phyloP scores from a whole-genome alignment of 345 rosid species.

The Cardamine resedifolia region DNA sequence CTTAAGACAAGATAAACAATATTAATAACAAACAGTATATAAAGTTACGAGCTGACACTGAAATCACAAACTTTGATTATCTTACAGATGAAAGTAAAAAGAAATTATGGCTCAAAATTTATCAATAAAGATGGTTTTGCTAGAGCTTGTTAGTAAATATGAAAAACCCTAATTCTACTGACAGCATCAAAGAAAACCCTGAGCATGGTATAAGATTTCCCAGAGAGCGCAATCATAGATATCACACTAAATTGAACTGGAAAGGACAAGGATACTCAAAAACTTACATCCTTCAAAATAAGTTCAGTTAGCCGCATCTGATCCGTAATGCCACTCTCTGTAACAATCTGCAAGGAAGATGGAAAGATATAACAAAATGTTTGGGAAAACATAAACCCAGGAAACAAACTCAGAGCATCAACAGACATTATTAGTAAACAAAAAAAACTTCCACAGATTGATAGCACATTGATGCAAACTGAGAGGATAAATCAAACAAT shows the following conservation, averaged over 20 bases:
- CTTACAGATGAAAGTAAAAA: neutral
- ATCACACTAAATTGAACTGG: constrained; percentile 2
- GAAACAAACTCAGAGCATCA: constrained; percentile 12
- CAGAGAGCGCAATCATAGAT: neutral
- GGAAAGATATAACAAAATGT: constrained; percentile 38
- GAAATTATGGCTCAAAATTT: neutral
- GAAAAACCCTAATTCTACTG: neutral
- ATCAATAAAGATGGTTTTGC: constrained; percentile 4
- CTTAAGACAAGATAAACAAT: neutral
- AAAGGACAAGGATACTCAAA: neutral
- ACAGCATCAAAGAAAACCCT: constrained; percentile 5
- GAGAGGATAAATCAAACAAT: constrained; percentile 14
- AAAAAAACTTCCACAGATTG: constrained; percentile 1
- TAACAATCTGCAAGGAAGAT: constrained; percentile 49
- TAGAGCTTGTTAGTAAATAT: constrained; percentile 12
- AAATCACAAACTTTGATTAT: constrained; percentile 19
- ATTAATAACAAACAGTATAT: neutral
- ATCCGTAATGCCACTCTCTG: constrained; percentile 89
- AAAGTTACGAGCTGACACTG: neutral
- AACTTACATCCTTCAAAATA: constrained; percentile 78
- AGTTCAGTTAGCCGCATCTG: constrained; percentile 82
- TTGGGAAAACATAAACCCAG: constrained; percentile 50
- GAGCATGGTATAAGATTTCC: constrained; percentile 21
- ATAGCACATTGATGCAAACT: constrained; percentile 1
- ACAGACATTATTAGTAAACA: constrained; percentile 1